These are phyloP conservation scores for Alternaria incomplexa DNA, from an alignment of 2,329 filamentous ascomycete species.

Conservation along the genomic window DNA sequence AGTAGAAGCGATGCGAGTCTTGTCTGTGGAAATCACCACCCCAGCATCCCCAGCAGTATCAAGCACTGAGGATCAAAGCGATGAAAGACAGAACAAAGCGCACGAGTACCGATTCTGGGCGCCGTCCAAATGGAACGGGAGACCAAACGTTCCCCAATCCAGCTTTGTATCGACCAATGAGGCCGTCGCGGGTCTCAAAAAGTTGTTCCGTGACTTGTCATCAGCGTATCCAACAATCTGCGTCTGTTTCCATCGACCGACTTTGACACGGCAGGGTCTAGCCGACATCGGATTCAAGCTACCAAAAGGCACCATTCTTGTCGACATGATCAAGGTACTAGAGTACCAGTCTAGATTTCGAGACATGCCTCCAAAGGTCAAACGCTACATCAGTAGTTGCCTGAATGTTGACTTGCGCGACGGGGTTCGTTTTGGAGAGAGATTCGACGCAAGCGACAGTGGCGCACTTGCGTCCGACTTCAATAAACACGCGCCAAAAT, in stretches of 20 bases:
- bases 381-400: not conserved
- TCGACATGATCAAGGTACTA: not conserved
- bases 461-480: not conserved
- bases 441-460: not conserved
- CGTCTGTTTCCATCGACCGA: not conserved
- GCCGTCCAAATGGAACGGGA: not conserved
- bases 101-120: not conserved
- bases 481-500: not conserved
- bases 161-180: not conserved
- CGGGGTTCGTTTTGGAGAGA: not conserved
- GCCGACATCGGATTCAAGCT: not conserved
- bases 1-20: not conserved
- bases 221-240: not conserved
- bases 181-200: not conserved
- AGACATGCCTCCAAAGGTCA: not conserved
- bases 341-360: not conserved
- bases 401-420: not conserved
- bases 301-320: not conserved
- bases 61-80: not conserved
- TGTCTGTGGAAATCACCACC: not conserved
- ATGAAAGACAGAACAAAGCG: not conserved
- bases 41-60: not conserved
- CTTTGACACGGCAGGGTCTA: not conserved
- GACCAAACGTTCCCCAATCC: not conserved
- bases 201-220: not conserved